Conservation (phyloP, 202 grass and related monocot species). For the Dendrocalamus latiflorus region DNA sequence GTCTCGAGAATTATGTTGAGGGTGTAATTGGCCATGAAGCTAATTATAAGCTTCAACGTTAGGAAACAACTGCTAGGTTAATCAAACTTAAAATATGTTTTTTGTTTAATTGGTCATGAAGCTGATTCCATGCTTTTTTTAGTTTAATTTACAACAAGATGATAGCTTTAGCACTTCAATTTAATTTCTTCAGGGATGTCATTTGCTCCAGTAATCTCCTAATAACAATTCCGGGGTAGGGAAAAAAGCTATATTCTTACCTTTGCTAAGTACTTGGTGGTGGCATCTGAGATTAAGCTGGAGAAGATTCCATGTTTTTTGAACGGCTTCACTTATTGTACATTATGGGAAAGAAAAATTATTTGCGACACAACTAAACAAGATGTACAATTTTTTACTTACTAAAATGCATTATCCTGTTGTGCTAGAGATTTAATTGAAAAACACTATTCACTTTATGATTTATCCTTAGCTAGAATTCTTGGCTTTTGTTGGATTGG, state of each 20-base stretch:
- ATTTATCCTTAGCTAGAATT: background rate
- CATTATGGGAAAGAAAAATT: background rate
- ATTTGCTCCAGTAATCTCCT: background rate
- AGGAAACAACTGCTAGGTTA: background rate
- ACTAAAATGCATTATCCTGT: too few relatives aligned
- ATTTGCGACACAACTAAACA: too few relatives aligned
- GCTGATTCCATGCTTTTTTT: background rate
- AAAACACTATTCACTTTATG: background rate
- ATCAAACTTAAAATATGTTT: background rate
- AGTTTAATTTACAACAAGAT: background rate
- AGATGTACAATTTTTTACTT: too few relatives aligned
- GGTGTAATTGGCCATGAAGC: background rate
- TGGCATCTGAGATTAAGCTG: background rate
- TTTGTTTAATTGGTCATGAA: background rate
- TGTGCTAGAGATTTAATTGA: background rate
- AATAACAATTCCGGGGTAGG: background rate
- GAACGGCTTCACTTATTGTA: slow-evolving; percentile 5
- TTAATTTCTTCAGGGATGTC: background rate
- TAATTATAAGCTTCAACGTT: background rate
- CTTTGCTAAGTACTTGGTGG: background rate
- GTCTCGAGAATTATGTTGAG: background rate
- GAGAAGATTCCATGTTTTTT: slow-evolving; percentile 1
- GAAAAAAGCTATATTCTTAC: background rate
- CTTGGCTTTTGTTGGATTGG: background rate
- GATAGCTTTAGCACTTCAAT: background rate